Evolutionary conservation across 148 eudicot species (phyloP).

Genomic region (Vaccinium darrowii): DNA sequence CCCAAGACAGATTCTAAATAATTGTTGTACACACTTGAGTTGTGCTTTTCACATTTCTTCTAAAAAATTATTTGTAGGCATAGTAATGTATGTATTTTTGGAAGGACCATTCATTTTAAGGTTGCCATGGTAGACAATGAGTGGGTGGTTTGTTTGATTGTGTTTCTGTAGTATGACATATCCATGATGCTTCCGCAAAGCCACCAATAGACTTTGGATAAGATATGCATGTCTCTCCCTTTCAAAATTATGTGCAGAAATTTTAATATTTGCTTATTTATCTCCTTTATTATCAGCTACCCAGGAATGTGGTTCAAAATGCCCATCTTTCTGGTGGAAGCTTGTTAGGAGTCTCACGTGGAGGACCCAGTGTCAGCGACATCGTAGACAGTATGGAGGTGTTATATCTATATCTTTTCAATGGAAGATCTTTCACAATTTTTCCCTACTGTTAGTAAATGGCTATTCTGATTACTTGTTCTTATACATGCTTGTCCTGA

Average conservation of each 20-base stretch:
- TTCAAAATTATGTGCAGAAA: neutral
- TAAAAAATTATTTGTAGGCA: neutral
- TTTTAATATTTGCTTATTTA: constrained; percentile 2
- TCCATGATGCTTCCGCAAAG: neutral
- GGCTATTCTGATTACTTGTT: neutral
- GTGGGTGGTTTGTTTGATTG: neutral
- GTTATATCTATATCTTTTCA: constrained; percentile 2
- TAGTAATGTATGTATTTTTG: neutral
- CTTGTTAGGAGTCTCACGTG: constrained; percentile 96
- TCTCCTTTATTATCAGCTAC: constrained; percentile 44
- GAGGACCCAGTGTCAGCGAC: constrained; percentile 75
- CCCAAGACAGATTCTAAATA: neutral
- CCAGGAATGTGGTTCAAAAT: constrained; percentile 92
- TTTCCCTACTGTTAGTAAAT: neutral
- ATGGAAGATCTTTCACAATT: neutral
- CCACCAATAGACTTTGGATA: neutral
- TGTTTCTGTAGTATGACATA: neutral
- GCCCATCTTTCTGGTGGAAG: constrained; percentile 97
- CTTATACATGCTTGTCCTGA: neutral
- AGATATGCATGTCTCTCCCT: neutral
- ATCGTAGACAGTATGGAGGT: constrained; percentile 97
- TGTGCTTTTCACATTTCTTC: neutral
- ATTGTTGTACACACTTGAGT: neutral
- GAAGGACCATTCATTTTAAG: neutral
- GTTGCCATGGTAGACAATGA: neutral